Evolutionary conservation across 768 basidiomycete genomes (phyloP).

Genomic region (Hygrocybe coccinea): DNA sequence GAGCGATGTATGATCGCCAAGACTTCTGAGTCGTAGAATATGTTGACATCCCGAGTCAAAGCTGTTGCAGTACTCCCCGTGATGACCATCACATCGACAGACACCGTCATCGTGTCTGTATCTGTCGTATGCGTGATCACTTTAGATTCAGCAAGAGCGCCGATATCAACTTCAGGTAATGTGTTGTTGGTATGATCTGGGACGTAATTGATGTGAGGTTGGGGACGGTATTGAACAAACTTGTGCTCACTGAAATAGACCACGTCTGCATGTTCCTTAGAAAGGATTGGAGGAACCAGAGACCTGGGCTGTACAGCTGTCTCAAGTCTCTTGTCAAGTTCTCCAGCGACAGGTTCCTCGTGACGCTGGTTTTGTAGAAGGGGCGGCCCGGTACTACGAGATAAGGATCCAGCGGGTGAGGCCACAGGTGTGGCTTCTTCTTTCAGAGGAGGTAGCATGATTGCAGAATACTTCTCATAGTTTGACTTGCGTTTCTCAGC

Average conservation of each 20-base stretch:
- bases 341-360: neutral
- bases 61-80: constrained; percentile 45
- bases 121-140: constrained; percentile 19
- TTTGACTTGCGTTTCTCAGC: constrained; percentile 61
- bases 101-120: constrained; percentile 49
- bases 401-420: constrained; percentile 52
- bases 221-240: neutral
- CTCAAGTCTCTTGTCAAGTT: neutral
- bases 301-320: neutral
- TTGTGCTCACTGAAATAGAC: constrained; percentile 28
- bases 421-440: constrained; percentile 61
- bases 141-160: constrained; percentile 36
- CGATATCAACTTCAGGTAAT: constrained; percentile 47
- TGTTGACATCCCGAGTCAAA: constrained; percentile 40
- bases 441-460: constrained; percentile 57
- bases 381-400: constrained; percentile 26
- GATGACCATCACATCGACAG: constrained; percentile 68
- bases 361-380: neutral
- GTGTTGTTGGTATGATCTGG: constrained; percentile 40
- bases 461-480: constrained; percentile 60
- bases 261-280: constrained; percentile 10
- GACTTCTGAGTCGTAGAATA: constrained; percentile 74
- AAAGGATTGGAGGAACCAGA: neutral
- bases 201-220: neutral
- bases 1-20: constrained; percentile 64